Conservation (phyloP, 495 filamentous ascomycete genomes). For the Tuber brumale region DNA sequence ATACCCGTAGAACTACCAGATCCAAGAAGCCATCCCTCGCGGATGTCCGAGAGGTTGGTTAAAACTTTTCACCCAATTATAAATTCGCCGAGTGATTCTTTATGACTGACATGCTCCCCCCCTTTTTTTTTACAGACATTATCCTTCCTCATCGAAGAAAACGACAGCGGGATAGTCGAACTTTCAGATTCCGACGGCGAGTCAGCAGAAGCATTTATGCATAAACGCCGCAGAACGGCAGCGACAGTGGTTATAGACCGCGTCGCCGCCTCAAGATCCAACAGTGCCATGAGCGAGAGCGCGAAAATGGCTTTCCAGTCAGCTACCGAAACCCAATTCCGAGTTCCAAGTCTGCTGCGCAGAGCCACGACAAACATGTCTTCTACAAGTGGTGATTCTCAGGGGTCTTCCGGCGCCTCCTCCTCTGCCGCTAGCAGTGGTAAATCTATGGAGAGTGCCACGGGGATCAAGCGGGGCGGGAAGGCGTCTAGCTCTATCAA, state of each 20-base stretch:
- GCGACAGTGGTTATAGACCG: conserved; percentile 65
- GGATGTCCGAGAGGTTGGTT: conserved; percentile 38
- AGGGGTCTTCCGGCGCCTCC: conserved; percentile 33
- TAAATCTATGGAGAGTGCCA: conserved; percentile 45
- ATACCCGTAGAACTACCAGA: conserved; percentile 20
- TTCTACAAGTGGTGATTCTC: conserved; percentile 44
- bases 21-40: conserved; percentile 30
- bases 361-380: conserved; percentile 62
- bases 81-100: conserved; percentile 33
- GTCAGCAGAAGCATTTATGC: conserved; percentile 39
- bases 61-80: conserved; percentile 31
- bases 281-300: conserved; percentile 42
- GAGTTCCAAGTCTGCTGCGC: conserved; percentile 70
- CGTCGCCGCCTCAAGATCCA: conserved; percentile 51
- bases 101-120: conserved; percentile 16
- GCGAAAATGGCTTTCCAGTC: conserved; percentile 57
- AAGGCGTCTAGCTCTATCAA: conserved; percentile 64
- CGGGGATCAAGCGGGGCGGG: conserved; percentile 63
- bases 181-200: conserved; percentile 41
- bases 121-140: conserved; percentile 20
- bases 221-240: conserved; percentile 49
- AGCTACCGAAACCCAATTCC: conserved; percentile 52
- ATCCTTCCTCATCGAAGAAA: conserved; percentile 40
- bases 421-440: conserved; percentile 43
- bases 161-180: conserved; percentile 14